Percentiles rank a stretch among this genome's conserved stretches.
Conservation (phyloP, 192 early-diverging fungal species). For the Podochytrium sp. region DNA sequence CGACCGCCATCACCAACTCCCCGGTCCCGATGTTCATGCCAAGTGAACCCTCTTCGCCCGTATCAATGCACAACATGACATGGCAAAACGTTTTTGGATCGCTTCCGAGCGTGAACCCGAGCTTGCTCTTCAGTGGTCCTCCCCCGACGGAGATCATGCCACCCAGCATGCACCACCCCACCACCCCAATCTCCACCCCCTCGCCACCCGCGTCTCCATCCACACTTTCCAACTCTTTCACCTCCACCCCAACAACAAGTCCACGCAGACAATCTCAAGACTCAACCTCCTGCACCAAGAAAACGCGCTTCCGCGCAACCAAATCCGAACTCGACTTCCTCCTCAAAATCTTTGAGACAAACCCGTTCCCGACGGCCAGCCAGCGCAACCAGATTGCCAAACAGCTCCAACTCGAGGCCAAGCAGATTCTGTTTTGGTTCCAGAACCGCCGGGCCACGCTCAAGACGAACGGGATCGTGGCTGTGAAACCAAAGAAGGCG, state of each 20-base stretch:
- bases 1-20: too few relatives aligned
- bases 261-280: neutral
- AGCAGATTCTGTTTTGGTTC: conserved; percentile 97
- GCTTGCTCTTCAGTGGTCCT: too few relatives aligned
- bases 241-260: neutral
- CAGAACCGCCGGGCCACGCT: conserved; percentile 77
- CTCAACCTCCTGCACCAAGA: neutral
- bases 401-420: conserved; percentile 84
- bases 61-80: too few relatives aligned
- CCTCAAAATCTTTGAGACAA: conserved; percentile 76
- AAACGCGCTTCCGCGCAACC: conserved; percentile 23
- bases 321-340: conserved; percentile 64
- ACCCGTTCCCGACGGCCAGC: conserved; percentile 87
- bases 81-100: too few relatives aligned
- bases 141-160: too few relatives aligned
- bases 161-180: too few relatives aligned
- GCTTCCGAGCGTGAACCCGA: too few relatives aligned
- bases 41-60: too few relatives aligned
- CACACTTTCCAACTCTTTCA: too few relatives aligned
- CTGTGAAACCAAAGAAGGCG: conserved; percentile 14
- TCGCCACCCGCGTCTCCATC: too few relatives aligned
- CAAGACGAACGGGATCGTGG: conserved; percentile 14
- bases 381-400: conserved; percentile 75
- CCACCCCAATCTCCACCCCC: too few relatives aligned
- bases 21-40: too few relatives aligned